Base-by-base conservation (phyloP, 129 eudicot genomes). In the Solidago caesia region DNA sequence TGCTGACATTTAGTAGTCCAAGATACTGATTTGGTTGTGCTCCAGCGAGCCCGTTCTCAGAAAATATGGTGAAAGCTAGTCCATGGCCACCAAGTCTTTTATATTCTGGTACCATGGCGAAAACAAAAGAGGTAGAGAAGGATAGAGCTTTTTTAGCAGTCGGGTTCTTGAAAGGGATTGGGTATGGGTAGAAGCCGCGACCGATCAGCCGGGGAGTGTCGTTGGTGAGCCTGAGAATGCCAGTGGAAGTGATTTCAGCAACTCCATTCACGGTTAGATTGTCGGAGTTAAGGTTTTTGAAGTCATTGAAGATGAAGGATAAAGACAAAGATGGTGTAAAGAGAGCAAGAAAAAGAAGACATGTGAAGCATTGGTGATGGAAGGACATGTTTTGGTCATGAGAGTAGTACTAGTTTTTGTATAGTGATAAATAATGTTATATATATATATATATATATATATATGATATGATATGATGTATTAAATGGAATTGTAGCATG, bases 71-170 rank as follows among this genome's bases (percentile, higher is more conserved):
- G 70, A 92, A 92, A 42, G 97, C 97, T 7, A 89, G 26, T 9
- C 97, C 97, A 75, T 89, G 96, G 63, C 97, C 97, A n/a, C 96
- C 97, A 13, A 80, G 58, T 49, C 64, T 82, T 70, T 53, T 46
- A 44, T 85, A 82, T 81, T 84, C 80, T 5, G 96, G 93, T 3
- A 80, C 59, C n/a, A 92, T 85, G 62, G 85, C 86, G 33, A 92
- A 85, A 2, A 87, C 93, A 44, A 92, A 89, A 11, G 87, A 80
- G 6, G 97, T 87, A 4, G 96, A 92, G 70, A 92, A 92, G 46
- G 97, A 89, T 9, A 73, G 41, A 29, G 81, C 82, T 72, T 71
- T 76, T 39, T 84, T 84, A 10, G 59, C 52, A n/a, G 27, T 45
- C 12, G 90, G 86, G 73, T 78, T 81, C 75, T 79, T 91, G 82